Evolutionary conservation across 441 rosid genomes (phyloP).

Genomic region (Dalechampia spathulata): DNA sequence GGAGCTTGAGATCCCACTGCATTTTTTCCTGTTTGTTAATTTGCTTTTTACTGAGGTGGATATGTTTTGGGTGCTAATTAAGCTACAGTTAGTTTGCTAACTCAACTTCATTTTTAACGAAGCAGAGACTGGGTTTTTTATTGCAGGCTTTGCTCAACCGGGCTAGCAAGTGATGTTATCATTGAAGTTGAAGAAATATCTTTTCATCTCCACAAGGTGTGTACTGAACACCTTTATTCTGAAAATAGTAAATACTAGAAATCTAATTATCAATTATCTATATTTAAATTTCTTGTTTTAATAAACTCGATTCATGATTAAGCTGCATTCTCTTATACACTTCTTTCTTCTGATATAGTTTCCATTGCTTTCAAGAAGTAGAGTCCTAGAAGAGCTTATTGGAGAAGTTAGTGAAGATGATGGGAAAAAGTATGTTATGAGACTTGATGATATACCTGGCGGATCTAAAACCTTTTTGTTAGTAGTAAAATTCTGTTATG

Average conservation of each 20-base stretch:
- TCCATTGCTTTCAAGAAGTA: constrained; percentile 85
- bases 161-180: constrained; percentile 74
- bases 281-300: background rate
- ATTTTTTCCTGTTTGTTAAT: too few relatives aligned
- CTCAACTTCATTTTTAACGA: background rate
- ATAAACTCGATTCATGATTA: background rate
- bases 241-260: too few relatives aligned
- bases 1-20: too few relatives aligned
- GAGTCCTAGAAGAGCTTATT: constrained; percentile 44
- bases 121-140: background rate
- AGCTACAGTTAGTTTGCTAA: too few relatives aligned
- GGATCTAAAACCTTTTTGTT: constrained; percentile 67
- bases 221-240: constrained; percentile 12
- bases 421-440: constrained; percentile 37
- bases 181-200: constrained; percentile 62
- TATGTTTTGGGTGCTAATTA: too few relatives aligned
- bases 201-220: constrained; percentile 84
- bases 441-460: constrained; percentile 71
- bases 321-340: background rate
- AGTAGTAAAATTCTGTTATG: constrained; percentile 84
- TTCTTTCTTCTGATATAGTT: constrained; percentile 38
- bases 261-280: background rate
- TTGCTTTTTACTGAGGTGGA: too few relatives aligned
- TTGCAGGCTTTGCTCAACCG: constrained; percentile 75
- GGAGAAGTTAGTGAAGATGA: constrained; percentile 30